Evolutionary conservation across 192 early-diverging fungal genomes (phyloP).

Genomic region (Coemansia furcata): DNA sequence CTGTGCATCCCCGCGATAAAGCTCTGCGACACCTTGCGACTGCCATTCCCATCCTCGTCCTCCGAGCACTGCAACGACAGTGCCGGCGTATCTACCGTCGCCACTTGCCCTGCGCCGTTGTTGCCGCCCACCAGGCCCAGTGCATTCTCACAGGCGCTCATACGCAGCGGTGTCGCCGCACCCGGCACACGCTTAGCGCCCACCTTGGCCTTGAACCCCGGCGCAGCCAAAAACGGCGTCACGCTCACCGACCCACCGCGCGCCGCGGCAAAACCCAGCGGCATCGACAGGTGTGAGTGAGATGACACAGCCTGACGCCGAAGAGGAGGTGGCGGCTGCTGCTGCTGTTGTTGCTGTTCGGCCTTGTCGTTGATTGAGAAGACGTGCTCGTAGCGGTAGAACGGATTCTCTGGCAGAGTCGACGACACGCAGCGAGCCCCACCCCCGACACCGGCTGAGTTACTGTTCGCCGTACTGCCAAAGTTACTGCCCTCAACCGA

Average conservation of each 20-base stretch:
- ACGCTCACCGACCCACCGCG: background rate
- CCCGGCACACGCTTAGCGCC: conserved; percentile 1
- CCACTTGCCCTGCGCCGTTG: background rate
- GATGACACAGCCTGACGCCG: background rate
- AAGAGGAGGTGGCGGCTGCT: background rate
- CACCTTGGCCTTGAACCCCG: background rate
- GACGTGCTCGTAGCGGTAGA: conserved; percentile 41
- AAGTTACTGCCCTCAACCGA: background rate
- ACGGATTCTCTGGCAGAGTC: conserved; percentile 7
- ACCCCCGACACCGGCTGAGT: background rate
- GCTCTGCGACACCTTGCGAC: conserved; percentile 25
- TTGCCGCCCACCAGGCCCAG: conserved; percentile 19
- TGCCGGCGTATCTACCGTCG: conserved; percentile 28
- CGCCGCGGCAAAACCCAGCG: background rate
- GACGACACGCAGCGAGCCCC: conserved; percentile 33
- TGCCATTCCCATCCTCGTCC: conserved; percentile 32
- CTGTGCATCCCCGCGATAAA: background rate
- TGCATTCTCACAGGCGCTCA: conserved; percentile 35
- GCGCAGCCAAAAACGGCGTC: background rate
- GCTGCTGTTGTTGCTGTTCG: background rate
- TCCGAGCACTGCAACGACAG: conserved; percentile 30
- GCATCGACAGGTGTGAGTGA: background rate
- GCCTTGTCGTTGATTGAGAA: conserved; percentile 35
- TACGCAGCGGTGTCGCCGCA: conserved; percentile 5
- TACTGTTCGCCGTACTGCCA: background rate